Base-by-base conservation (phyloP, 306 rosid species). In the Vigna hirtella region DNA sequence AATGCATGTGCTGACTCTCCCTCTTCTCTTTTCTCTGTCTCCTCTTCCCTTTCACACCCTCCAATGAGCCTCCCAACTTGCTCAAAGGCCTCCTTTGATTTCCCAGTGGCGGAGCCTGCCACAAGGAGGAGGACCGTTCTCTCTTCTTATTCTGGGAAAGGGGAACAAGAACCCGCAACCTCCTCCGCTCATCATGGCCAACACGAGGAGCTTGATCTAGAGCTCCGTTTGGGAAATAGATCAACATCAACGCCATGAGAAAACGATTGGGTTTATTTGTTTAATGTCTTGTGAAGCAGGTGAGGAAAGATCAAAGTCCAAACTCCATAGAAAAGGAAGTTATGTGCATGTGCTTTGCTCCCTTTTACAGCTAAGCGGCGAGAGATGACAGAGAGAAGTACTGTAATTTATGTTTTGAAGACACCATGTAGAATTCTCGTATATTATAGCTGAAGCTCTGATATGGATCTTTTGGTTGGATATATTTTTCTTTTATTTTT, bases 191-290 rank as follows among this genome's bases (percentile, higher is more conserved):
- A 77, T 0, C 70, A 64, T 61, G 82, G 66, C 20, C 66, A 53
- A 48, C 72, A 70, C 22, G 93, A 88, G 58, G 94, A 86, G 71
- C 83, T 91, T 81, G 94, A 91, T 88, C 88, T 91, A 53, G 97
- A 91, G 89, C 94, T 91, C 52, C 79, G 94, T 63, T 85, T 91
- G 22, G 94, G 97, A 73, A 83, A 89, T 28, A 79, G 86, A 56
- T 87, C 93, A 45, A 62, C 79, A 34, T 80, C 87, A 49, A 71
- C 79, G 6, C 83, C 71, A 80, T 18, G 24, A 10, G 6, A 66
- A 38, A 0, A 40, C 11, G 7, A 36, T 36, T 36, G 18, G 9
- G 9, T 38, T 17, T 34, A 32, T 64, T 36, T 64, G 12, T 36
- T 64, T 65, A 42, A 40, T 66, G 11, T 40, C 42, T 10, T 66